Conservation (phyloP, 1,139 yeast genomes). For the Candida tunisiensis region DNA sequence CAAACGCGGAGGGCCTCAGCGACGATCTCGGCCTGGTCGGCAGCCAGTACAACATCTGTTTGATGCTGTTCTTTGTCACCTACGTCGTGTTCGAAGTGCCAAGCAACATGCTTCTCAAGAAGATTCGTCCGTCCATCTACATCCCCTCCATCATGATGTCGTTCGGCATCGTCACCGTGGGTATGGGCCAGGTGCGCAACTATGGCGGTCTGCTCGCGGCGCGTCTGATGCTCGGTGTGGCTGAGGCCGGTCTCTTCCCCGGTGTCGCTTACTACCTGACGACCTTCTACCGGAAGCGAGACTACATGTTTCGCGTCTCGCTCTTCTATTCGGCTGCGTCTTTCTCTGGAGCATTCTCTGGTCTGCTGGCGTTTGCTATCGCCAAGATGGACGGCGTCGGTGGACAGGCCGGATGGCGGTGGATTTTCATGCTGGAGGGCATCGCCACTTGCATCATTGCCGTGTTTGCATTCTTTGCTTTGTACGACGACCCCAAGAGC, state of each 20-base stretch:
- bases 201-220: conserved; percentile 37
- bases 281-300: conserved; percentile 18
- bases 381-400: conserved; percentile 28
- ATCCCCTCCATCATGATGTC: conserved; percentile 31
- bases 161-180: conserved; percentile 42
- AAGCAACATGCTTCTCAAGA: conserved; percentile 7
- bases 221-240: conserved; percentile 39
- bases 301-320: conserved; percentile 33
- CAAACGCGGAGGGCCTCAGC: conserved; percentile 35
- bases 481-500: conserved; percentile 33
- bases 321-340: conserved; percentile 30
- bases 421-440: conserved; percentile 66
- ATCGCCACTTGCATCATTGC: conserved; percentile 26
- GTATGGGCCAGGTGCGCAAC: conserved; percentile 37
- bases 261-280: conserved; percentile 14
- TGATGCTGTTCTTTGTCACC: conserved; percentile 8
- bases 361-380: conserved; percentile 23
- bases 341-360: conserved; percentile 20
- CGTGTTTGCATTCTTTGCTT: conserved; percentile 24
- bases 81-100: conserved; percentile 14
- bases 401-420: conserved; percentile 58
- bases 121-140: conserved; percentile 19
- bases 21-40: conserved; percentile 28
- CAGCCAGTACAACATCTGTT: conserved; percentile 14
- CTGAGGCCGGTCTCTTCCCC: conserved; percentile 49